A percentile compares a stretch with the other conserved stretches of the same genome.
Conservation (phyloP, 305 asterid species). For the Solanum hybrid region DNA sequence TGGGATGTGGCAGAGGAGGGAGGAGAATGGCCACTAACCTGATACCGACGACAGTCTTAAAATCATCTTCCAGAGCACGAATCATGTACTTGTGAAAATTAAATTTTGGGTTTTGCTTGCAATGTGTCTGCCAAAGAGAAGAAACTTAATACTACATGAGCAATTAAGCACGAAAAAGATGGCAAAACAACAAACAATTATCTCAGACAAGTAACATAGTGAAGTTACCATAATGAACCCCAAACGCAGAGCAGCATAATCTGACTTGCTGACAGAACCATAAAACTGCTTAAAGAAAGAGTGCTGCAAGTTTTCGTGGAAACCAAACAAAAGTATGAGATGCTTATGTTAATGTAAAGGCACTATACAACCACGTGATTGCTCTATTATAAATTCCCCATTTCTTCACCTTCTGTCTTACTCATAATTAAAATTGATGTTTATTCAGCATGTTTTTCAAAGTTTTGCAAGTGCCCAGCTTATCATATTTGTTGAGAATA, state of each 20-base stretch:
- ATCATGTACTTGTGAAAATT: slow-evolving; percentile 94
- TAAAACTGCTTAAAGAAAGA: slow-evolving; percentile 82
- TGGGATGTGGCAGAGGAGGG: neutral
- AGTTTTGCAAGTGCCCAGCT: neutral
- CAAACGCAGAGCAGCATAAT: slow-evolving; percentile 75
- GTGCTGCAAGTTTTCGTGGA: slow-evolving; percentile 44
- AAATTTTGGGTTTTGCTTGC: slow-evolving; percentile 80
- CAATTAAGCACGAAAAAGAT: slow-evolving; percentile 3
- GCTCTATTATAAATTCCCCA: neutral
- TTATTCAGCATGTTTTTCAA: neutral
- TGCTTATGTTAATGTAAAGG: neutral
- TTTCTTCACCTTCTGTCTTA: neutral
- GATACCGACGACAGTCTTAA: slow-evolving; percentile 79
- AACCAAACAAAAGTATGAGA: neutral
- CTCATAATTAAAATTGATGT: neutral
- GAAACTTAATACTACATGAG: slow-evolving; percentile 5
- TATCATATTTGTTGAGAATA: neutral
- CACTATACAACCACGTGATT: neutral
- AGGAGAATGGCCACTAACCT: slow-evolving; percentile 26
- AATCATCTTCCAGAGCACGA: slow-evolving; percentile 87
- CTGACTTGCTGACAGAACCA: slow-evolving; percentile 87
- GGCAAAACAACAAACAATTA: slow-evolving; percentile 4
- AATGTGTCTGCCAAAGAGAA: slow-evolving; percentile 55
- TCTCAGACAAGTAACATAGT: neutral
- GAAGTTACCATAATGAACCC: slow-evolving; percentile 77